Evolutionary conservation across 371 early-diverging fungal genomes (phyloP).

Genomic region (Mortierella polycephala): DNA sequence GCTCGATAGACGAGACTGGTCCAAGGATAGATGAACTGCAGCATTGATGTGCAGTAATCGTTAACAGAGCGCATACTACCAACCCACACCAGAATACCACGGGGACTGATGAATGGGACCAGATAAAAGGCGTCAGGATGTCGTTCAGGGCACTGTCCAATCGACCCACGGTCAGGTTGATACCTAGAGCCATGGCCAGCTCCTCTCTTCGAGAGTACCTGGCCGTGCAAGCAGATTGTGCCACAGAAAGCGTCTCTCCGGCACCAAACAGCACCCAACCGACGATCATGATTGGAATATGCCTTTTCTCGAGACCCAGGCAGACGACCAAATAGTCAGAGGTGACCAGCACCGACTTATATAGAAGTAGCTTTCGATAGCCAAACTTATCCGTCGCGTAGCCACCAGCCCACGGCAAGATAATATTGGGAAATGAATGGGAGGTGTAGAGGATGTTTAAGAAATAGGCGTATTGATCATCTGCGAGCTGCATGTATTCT

Average conservation of each 20-base stretch:
- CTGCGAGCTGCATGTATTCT: conserved; percentile 14
- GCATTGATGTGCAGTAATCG: conserved; percentile 43
- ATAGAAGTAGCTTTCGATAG: conserved; percentile 49
- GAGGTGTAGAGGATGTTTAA: conserved; percentile 60
- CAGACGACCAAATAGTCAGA: conserved; percentile 68
- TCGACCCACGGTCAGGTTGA: conserved; percentile 52
- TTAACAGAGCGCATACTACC: conserved; percentile 32
- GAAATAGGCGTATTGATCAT: conserved; percentile 35
- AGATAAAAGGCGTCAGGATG: conserved; percentile 26
- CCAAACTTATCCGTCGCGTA: conserved; percentile 57
- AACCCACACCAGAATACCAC: conserved; percentile 60
- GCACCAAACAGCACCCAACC: conserved; percentile 65
- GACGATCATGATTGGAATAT: conserved; percentile 41
- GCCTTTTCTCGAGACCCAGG: conserved; percentile 57
- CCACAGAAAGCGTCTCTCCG: conserved; percentile 60
- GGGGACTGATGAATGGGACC: conserved; percentile 26
- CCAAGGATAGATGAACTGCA: not conserved
- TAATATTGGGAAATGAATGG: conserved; percentile 77
- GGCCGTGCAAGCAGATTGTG: conserved; percentile 57
- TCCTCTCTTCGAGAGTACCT: conserved; percentile 59
- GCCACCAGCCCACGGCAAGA: conserved; percentile 65
- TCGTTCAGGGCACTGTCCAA: conserved; percentile 59
- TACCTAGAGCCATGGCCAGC: conserved; percentile 58
- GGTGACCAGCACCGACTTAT: conserved; percentile 61
- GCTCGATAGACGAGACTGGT: conserved; percentile 12